Conservation (phyloP, 495 filamentous ascomycete genomes). For the Tetracladium marchalianum region DNA sequence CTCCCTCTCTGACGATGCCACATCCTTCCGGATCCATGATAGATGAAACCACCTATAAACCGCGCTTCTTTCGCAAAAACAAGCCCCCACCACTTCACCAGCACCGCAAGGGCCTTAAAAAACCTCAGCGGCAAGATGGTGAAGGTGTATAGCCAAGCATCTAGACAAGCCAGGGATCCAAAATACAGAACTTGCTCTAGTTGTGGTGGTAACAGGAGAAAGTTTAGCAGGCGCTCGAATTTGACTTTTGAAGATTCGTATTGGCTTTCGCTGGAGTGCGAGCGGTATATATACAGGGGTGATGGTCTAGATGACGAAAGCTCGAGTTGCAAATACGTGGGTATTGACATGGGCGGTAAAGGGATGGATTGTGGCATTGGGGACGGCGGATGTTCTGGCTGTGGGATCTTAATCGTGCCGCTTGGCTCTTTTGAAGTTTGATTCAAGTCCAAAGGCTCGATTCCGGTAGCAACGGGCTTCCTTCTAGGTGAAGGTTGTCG, state of each 20-base stretch:
- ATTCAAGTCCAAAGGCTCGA: conserved; percentile 15
- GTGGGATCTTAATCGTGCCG: neutral
- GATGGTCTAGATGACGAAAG: conserved; percentile 73
- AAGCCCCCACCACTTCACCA: conserved; percentile 61
- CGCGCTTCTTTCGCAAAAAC: conserved; percentile 54
- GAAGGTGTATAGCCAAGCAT: conserved; percentile 96
- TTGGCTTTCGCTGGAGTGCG: conserved; percentile 60
- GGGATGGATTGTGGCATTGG: conserved; percentile 32
- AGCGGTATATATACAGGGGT: conserved; percentile 78
- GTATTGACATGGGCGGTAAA: conserved; percentile 75
- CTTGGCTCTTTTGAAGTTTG: conserved; percentile 1
- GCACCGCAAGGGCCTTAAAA: conserved; percentile 66
- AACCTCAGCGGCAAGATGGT: conserved; percentile 91
- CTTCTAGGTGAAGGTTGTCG: conserved; percentile 13
- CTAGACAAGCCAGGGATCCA: conserved; percentile 80
- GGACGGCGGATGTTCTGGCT: conserved; percentile 7
- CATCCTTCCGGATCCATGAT: conserved; percentile 62
- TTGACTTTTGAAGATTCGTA: conserved; percentile 97
- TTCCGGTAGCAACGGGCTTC: conserved; percentile 4
- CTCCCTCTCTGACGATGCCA: conserved; percentile 48
- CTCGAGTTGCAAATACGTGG: conserved; percentile 82
- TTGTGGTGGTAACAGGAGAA: conserved; percentile 67
- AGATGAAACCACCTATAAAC: conserved; percentile 62
- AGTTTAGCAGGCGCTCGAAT: conserved; percentile 85
- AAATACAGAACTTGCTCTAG: conserved; percentile 84